Percentiles rank a stretch among this genome's conserved stretches.
These are phyloP conservation scores for Akanthomyces uredinophilus DNA, from an alignment of 2,329 filamentous ascomycete genomes.

Conservation along the genomic window DNA sequence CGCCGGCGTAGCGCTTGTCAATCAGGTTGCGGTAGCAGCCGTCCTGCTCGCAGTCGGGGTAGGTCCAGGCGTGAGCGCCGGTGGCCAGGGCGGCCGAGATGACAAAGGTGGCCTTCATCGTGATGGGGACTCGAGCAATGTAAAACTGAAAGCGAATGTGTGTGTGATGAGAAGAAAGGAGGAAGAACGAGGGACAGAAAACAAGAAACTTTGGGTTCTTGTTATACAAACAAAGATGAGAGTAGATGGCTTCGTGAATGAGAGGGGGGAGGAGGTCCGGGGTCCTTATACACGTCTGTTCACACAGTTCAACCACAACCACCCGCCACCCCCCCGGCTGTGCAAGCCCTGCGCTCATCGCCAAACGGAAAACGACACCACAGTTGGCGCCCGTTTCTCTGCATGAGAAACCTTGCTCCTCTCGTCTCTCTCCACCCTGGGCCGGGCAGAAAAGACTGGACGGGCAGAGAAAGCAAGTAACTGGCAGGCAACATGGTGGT, in stretches of 20 bases:
- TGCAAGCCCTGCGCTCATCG: neutral
- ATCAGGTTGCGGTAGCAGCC: constrained; percentile 34
- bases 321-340: too few species aligned
- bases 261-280: neutral
- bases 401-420: neutral
- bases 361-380: neutral
- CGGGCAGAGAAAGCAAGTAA: neutral
- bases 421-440: neutral
- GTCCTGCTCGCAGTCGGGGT: constrained; percentile 27
- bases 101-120: constrained; percentile 30
- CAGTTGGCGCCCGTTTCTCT: constrained; percentile 5
- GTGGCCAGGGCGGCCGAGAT: constrained; percentile 30
- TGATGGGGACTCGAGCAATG: neutral
- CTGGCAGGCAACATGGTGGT: neutral
- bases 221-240: neutral
- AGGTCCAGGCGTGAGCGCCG: constrained; percentile 23
- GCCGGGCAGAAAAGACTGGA: neutral
- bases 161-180: neutral
- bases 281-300: constrained; percentile 12
- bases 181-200: neutral
- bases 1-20: constrained; percentile 26
- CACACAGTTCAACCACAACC: neutral
- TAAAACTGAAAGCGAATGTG: constrained; percentile 8
- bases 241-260: neutral
- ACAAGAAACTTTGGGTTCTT: neutral